Conservation (phyloP, 331 rosid species). For the Dryas integrifolia region DNA sequence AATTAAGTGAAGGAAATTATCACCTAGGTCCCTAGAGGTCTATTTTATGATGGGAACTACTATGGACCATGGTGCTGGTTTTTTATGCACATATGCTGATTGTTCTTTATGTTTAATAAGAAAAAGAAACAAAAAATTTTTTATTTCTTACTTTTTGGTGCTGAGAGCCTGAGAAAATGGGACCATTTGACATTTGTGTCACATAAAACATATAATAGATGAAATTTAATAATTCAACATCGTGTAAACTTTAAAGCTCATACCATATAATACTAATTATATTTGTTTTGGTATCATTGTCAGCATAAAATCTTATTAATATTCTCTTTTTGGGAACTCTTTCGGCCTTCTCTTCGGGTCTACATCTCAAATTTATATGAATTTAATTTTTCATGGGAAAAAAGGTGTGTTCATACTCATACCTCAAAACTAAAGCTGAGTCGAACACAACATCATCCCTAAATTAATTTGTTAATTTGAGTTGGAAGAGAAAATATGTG, state of each 20-base stretch:
- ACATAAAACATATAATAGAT: neutral
- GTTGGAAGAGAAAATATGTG: neutral
- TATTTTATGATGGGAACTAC: too few species aligned
- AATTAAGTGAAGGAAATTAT: too few species aligned
- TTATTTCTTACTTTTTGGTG: too few species aligned
- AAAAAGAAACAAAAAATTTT: too few species aligned
- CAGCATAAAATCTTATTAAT: neutral
- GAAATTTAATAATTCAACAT: neutral
- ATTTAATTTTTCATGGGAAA: neutral
- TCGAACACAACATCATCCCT: neutral
- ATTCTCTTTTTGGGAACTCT: neutral
- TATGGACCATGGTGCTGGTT: too few species aligned
- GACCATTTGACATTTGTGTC: neutral
- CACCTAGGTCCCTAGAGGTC: too few species aligned
- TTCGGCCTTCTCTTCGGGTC: constrained; percentile 2
- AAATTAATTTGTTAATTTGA: neutral
- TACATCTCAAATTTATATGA: neutral
- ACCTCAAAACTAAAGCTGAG: neutral
- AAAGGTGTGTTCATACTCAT: neutral
- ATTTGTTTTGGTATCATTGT: neutral
- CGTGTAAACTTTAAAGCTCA: neutral
- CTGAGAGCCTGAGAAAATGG: neutral
- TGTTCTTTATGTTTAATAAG: too few species aligned
- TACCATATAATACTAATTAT: neutral
- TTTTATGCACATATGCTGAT: too few species aligned